Evolutionary conservation across 768 basidiomycete genomes (phyloP), one percentile per base, ranked within the genome.

Genomic region (Lanmaoa rubissima): DNA sequence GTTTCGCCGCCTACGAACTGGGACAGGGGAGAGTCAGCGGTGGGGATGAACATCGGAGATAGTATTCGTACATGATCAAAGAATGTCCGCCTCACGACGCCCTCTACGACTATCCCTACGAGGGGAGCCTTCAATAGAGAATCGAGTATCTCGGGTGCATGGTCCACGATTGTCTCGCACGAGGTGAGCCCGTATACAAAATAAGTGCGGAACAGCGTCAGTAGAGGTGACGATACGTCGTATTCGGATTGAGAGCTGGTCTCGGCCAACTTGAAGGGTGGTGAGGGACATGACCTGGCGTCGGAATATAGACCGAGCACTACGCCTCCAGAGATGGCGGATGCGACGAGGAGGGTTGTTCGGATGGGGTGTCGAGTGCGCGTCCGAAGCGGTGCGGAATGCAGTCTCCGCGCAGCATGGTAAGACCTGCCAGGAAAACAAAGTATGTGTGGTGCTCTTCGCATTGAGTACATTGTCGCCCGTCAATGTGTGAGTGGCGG

Each of bases 1-100:
- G 87, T 87, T 57, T 95, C 93, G 4, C 90, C 94, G 0, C 94
- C 93, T 1, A 95, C 94, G 62, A 96, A 98, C 87, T 93, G 16
- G n/a, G 13, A 1, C 7, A 28, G 5, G 31, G 3, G 11, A 31
- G 24, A 26, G 19, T 60, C 38, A 48, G 48, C 40, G 1, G 10
- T n/a, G 11, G 9, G 4, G n/a, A 55, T 5, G 12, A 4, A n/a
- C n/a, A 35, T 26, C 4, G 5, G 7, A 17, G 0, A 39, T 5
- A 5, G 21, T 19, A 32, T 4, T 58, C 79, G 32, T 59, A 88
- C 90, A 75, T 95, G 94, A 45, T 82, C 79, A 65, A 94, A 96
- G 76, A 97, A 96, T 0, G 94, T 95, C 11, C 78, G 72, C 41
- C 90, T 79, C 6, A 96, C 87, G 52, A 90, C 67, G 1, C 75